A percentile compares a stretch with the other conserved stretches of the same genome.
phyloP scores from a whole-genome alignment of 164 flowering plant genomes.

The Buxus sempervirens region DNA sequence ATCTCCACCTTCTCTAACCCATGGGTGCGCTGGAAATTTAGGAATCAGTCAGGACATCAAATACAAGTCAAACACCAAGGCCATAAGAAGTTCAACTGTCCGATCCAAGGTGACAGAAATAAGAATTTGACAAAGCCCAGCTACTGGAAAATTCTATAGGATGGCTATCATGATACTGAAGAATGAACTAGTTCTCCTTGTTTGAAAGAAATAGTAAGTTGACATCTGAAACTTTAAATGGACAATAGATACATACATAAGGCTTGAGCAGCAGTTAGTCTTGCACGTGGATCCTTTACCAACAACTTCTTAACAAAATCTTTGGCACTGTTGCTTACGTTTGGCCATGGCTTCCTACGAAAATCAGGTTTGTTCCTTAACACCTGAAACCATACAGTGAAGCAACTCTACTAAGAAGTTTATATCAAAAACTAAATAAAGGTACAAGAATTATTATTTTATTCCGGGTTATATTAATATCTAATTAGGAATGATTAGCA shows the following conservation, averaged over 20 bases:
- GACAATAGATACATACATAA: slow-evolving; percentile 55
- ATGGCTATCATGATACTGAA: too few relatives aligned
- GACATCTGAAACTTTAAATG: background rate
- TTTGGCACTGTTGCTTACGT: slow-evolving; percentile 77
- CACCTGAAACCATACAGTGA: slow-evolving; percentile 52
- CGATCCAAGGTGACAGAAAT: background rate
- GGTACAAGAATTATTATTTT: background rate
- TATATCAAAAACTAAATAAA: background rate
- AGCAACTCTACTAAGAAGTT: background rate
- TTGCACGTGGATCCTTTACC: slow-evolving; percentile 89
- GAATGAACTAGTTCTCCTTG: too few relatives aligned
- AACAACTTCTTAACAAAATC: slow-evolving; percentile 91
- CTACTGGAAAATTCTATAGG: too few relatives aligned
- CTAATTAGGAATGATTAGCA: background rate
- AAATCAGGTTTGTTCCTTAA: slow-evolving; percentile 91
- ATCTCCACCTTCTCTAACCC: slow-evolving; percentile 99
- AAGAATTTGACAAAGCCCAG: too few relatives aligned
- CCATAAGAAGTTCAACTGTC: background rate
- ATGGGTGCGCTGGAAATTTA: slow-evolving; percentile 75
- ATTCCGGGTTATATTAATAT: background rate
- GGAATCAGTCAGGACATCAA: background rate
- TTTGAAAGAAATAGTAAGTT: background rate
- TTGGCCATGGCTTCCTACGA: slow-evolving; percentile 96
- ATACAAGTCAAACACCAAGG: background rate
- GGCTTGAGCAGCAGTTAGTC: slow-evolving; percentile 98